Base-by-base conservation (phyloP, 2,329 filamentous ascomycete species). In the Fusarium luffae region DNA sequence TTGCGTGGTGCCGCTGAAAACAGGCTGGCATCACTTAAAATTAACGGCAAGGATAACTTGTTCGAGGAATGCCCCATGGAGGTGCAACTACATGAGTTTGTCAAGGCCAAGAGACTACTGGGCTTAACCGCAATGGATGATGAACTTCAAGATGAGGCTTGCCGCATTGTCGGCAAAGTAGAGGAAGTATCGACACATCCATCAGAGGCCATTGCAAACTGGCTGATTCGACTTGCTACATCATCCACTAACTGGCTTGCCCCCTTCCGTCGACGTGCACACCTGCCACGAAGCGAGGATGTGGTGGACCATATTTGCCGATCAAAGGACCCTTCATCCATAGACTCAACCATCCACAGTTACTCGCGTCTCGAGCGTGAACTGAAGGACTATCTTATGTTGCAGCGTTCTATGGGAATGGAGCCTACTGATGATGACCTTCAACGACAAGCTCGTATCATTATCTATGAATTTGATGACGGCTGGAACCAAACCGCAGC, bases 401-500 rank as follows among this genome's bases (percentile, higher is more conserved):
- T 77, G 4, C 85, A 86, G 68, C 77, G 82, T 18, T 75, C 79
- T 0, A 71, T 81, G 16, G 85, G 86, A 2, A 73, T 82, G 2
- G 82, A 85, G 49, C 85, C 86, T 1, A 82, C 82, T 0, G 86
- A 90, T 63, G 82, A 82, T 4, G 85, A 86, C 47, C 75, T 90
- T 41, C 88, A 89, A 71, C 80, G 79, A 28, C 81, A 89, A 70
- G 88, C 87, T 23, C 84, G 88, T 66, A 81, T 88, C 54, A 88
- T 90, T 70, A 87, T 90, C 23, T 90, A 88, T 76, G 87, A 88
- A 48, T 85, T 83, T 61, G 86, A 89, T 54, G 88, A 90, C 69
- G 84, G 84, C 12, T 90, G 88, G 87, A 90, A 90, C 67, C 88
- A 89, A 72, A 90, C 88, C 3, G 85, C 84, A 1, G 86, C 87